Conservation (phyloP, 805 yeast species). For the Vanderwaltozyma polyspora region DNA sequence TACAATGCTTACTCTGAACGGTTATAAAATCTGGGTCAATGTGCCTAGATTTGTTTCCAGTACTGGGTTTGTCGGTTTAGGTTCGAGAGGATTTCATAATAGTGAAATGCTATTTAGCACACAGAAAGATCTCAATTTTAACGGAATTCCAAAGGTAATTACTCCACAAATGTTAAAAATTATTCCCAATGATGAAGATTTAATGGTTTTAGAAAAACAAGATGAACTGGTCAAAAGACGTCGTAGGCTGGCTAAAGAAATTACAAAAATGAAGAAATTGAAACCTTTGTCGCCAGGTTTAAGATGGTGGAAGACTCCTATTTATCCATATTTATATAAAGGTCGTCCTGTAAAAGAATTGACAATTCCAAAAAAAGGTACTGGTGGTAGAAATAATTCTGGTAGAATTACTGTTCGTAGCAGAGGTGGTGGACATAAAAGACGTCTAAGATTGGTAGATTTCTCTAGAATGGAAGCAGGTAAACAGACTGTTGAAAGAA, state of each 20-base stretch:
- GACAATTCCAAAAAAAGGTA: conserved; percentile 59
- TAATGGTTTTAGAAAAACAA: conserved; percentile 70
- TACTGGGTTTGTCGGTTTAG: too few species aligned
- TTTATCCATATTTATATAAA: conserved; percentile 76
- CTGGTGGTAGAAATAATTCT: conserved; percentile 80
- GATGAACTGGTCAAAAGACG: conserved; percentile 64
- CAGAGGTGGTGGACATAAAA: conserved; percentile 93
- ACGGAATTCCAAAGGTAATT: too few species aligned
- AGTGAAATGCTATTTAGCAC: too few species aligned
- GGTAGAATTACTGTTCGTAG: conserved; percentile 89
- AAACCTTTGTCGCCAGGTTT: conserved; percentile 81
- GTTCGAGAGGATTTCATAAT: too few species aligned
- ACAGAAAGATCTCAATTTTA: too few species aligned
- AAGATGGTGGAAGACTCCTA: conserved; percentile 79
- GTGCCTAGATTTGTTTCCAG: too few species aligned
- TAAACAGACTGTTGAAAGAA: conserved; percentile 66
- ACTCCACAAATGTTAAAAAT: conserved; percentile 26
- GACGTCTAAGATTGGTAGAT: conserved; percentile 77
- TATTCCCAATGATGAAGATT: conserved; percentile 34
- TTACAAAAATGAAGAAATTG: conserved; percentile 58
- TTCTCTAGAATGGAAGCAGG: conserved; percentile 58
- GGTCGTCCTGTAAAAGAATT: conserved; percentile 71
- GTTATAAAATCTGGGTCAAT: too few species aligned
- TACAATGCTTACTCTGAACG: too few species aligned
- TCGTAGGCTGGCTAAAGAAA: conserved; percentile 57